Percentiles rank a stretch among this genome's conserved stretches.
Evolutionary conservation across 306 rosid genomes (phyloP).

Genomic region (Castanea crenata): DNA sequence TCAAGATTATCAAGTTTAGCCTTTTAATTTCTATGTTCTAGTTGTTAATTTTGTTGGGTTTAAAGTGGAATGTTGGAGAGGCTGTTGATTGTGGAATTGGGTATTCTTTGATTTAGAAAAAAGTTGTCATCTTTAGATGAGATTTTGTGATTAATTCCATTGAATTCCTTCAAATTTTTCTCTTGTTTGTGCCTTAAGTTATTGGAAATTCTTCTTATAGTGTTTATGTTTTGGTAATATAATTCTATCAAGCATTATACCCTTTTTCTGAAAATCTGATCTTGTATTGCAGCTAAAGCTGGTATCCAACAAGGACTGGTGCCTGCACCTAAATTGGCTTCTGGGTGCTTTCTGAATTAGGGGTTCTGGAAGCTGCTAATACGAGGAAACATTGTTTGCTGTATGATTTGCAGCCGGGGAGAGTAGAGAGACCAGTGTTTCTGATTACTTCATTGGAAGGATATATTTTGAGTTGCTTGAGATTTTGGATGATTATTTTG

Average conservation of each 20-base stretch:
- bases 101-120: background rate
- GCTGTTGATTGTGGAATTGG: background rate
- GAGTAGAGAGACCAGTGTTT: constrained; percentile 16
- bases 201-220: background rate
- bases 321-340: constrained; percentile 27
- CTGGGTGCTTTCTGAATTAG: constrained; percentile 8
- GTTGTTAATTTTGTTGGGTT: background rate
- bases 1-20: background rate
- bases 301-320: constrained; percentile 18
- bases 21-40: background rate
- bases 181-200: background rate
- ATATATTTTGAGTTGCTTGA: constrained; percentile 29
- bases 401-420: constrained; percentile 43
- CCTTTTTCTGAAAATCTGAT: background rate
- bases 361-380: constrained; percentile 9
- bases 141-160: background rate
- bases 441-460: constrained; percentile 20
- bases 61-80: background rate
- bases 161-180: background rate
- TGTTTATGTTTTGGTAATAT: background rate
- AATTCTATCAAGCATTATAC: background rate
- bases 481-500: background rate
- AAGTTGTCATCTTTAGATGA: background rate
- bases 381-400: constrained; percentile 14
- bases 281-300: constrained; percentile 27